Base-by-base conservation (phyloP, 495 filamentous ascomycete species). In the Bathelium albidoporum region DNA sequence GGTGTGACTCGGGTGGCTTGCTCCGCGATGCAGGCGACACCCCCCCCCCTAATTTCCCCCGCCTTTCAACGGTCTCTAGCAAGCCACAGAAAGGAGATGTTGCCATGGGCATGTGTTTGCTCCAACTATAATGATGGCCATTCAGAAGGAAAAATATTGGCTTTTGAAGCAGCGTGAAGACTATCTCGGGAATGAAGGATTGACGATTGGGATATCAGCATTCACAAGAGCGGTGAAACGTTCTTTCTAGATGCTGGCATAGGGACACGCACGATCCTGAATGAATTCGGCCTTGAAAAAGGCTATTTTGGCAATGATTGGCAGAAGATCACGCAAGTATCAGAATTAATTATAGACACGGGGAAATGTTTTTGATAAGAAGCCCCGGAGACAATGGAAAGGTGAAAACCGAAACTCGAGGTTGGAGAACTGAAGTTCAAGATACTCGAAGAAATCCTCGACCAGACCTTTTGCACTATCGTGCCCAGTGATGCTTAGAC, bases 251-350 rank as follows among this genome's bases (percentile, higher is more conserved):
- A 55, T 29, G 24, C 49, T 55, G 49, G 29, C 49, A 55, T 26
- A 55, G 9, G 49, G 49, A 55, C 49, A 20, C 49, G 49, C 49
- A 55, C 16, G 16, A 55, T 9, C 9, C 10, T 55, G 49, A 55
- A 55, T 26, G 9, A 29, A 20, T 5, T 28, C 22, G 12, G 12
- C 24, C 12, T 9, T 29, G 49, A 24, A 55, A 29, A 9, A 20
- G 49, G 22, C 20, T 55, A 10, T 29, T 3, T 9, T 9, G 49
- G 49, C 49, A 58, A 65, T 61, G 24, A 14, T 62, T 36, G 62
- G 32, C 43, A 61, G 60, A 18, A 65, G 59, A 59, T 24, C 53
- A 60, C 32, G 1, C 20, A 65, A 53, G 59, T 59, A 44, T 29
- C 29, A 24, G 49, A 53, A 32, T 44, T 22, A 32, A 58, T 61